Conservation (phyloP, 345 rosid species). For the Brassica rapa region DNA sequence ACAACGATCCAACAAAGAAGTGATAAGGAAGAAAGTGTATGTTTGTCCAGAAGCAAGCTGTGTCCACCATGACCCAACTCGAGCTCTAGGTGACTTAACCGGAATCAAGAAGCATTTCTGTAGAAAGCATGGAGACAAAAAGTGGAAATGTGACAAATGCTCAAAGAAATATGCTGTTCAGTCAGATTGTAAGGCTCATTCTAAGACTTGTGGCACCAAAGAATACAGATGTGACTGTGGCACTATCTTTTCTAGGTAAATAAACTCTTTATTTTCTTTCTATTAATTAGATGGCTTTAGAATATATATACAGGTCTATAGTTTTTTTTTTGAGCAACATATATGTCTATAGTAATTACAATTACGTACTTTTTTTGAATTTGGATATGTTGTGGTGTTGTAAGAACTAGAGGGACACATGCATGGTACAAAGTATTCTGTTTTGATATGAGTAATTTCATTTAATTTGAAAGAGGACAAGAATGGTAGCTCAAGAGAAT, state of each 20-base stretch:
- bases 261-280: not conserved
- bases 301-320: not conserved
- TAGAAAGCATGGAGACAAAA: conserved; percentile 93
- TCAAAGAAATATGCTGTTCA: conserved; percentile 93
- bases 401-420: conserved; percentile 38
- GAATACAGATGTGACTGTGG: conserved; percentile 98
- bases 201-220: conserved; percentile 91
- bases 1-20: conserved; percentile 74
- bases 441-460: conserved; percentile 40
- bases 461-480: conserved; percentile 41
- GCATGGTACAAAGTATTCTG: conserved; percentile 42
- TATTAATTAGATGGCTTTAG: not conserved
- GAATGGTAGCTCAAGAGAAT: conserved; percentile 42
- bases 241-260: conserved; percentile 86
- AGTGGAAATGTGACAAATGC: conserved; percentile 96
- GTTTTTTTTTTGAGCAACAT: too few relatives aligned
- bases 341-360: conserved; percentile 2
- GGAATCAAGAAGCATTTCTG: conserved; percentile 94
- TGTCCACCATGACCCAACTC: conserved; percentile 88
- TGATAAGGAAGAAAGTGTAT: conserved; percentile 51
- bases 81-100: conserved; percentile 94
- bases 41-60: conserved; percentile 41
- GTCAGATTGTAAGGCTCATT: conserved; percentile 97
- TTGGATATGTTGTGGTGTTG: conserved; percentile 19
- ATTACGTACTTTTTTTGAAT: conserved; percentile 13